phyloP scores from a whole-genome alignment of 805 yeast genomes.

The Candida qinlingensis region DNA sequence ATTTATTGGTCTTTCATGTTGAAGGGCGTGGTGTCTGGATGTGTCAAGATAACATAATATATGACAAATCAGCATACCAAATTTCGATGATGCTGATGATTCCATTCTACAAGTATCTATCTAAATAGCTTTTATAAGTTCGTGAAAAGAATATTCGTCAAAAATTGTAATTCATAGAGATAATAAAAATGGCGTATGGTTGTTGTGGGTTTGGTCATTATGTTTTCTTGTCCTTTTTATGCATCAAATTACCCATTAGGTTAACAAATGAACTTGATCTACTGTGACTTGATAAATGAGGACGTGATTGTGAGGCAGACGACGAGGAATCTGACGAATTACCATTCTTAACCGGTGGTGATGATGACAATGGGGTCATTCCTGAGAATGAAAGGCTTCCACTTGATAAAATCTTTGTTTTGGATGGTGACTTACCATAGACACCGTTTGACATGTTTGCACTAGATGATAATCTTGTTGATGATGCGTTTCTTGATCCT shows the following conservation, averaged over 20 bases:
- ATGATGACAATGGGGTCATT: conserved; percentile 7
- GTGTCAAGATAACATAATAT: too few relatives aligned
- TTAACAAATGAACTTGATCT: conserved; percentile 25
- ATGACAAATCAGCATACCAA: too few relatives aligned
- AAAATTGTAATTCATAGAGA: neutral
- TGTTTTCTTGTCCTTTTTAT: conserved; percentile 18
- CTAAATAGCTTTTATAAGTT: too few relatives aligned
- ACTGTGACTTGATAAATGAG: conserved; percentile 7
- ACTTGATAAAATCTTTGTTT: conserved; percentile 1
- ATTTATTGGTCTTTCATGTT: too few relatives aligned
- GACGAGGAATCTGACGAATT: neutral
- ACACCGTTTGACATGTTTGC: neutral
- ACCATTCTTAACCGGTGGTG: conserved; percentile 7
- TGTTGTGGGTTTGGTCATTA: neutral
- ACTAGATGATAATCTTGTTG: conserved; percentile 3
- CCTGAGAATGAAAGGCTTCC: conserved; percentile 2
- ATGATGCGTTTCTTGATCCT: conserved; percentile 18
- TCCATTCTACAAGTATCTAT: neutral
- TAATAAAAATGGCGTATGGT: neutral
- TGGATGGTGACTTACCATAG: conserved; percentile 11
- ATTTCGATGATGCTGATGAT: neutral
- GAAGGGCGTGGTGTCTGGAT: too few relatives aligned
- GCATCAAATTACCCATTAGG: conserved; percentile 21
- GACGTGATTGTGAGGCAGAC: conserved; percentile 1
- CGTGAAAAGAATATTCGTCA: neutral